A percentile compares a stretch with the other conserved stretches of the same genome.
Conservation (phyloP, 2,329 filamentous ascomycete genomes). For the Paecilomyces formosus region DNA sequence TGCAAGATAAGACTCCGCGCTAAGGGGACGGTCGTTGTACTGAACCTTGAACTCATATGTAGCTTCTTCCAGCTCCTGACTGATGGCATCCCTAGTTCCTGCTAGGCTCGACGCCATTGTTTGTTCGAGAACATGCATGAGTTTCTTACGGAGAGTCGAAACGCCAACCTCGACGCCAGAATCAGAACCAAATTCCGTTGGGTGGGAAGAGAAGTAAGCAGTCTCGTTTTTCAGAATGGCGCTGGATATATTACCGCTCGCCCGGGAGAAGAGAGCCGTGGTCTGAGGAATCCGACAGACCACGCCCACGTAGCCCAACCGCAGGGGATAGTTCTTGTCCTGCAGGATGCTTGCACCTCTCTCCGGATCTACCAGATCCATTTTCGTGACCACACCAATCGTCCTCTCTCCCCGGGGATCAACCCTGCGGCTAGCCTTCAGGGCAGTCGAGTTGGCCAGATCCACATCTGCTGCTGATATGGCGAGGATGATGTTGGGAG, state of each 20-base stretch:
- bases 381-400: slow-evolving; percentile 98
- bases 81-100: slow-evolving; percentile 83
- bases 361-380: slow-evolving; percentile 86
- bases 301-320: slow-evolving; percentile 94
- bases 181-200: slow-evolving; percentile 67
- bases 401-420: slow-evolving; percentile 92
- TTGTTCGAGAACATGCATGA: slow-evolving; percentile 94
- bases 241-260: slow-evolving; percentile 67
- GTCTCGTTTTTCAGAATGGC: slow-evolving; percentile 84
- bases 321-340: slow-evolving; percentile 87
- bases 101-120: slow-evolving; percentile 93
- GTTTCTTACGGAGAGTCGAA: slow-evolving; percentile 78
- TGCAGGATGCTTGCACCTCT: slow-evolving; percentile 71
- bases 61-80: slow-evolving; percentile 90
- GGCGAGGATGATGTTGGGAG: slow-evolving; percentile 91
- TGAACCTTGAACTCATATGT: slow-evolving; percentile 99
- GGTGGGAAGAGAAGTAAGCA: slow-evolving; percentile 77
- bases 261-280: slow-evolving; percentile 71
- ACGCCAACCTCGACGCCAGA: slow-evolving; percentile 74
- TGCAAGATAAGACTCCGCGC: slow-evolving; percentile 91
- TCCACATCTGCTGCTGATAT: slow-evolving; percentile 98
- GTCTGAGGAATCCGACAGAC: slow-evolving; percentile 70
- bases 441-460: slow-evolving; percentile 87
- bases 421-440: slow-evolving; percentile 81
- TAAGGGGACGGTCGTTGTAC: slow-evolving; percentile 92